Base-by-base conservation (phyloP, 2,329 filamentous ascomycete genomes). In the Elsinoe necatrix region DNA sequence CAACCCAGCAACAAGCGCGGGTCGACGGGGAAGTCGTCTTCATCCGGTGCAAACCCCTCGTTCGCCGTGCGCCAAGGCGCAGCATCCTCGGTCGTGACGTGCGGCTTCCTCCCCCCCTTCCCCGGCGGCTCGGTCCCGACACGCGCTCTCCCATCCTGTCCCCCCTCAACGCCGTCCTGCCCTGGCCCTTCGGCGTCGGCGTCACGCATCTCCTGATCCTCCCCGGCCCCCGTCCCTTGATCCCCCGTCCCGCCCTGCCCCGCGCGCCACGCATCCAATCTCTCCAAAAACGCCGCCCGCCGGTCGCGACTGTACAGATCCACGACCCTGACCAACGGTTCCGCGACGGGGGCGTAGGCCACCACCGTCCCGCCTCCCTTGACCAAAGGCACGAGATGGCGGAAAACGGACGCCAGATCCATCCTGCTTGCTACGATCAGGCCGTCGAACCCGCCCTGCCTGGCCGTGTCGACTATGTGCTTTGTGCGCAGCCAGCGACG, bases 251-350 rank as follows among this genome's bases (percentile, higher is more conserved):
- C 4, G 16, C 2, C 4, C 1, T 45, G 18, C n/a, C 2, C 14
- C 20, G 63, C 63, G 1, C 63, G 67, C 52, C 70, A 56, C 63
- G 1, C 62, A 57, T 3, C 65, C 62, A 75, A 63, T 27, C 66
- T 62, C 8, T 77, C 72, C 6, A 82, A 77, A 78, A 87, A 97
- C 0, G 90, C 90, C 0, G 85, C 84, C 27, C 89, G 81, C 3
- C 92, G 80, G 3, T 83, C 82, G 12, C 91, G 87, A 62, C 84
- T 90, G 70, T 95, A 97, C 62, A 85, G 82, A 68, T 98, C 93
- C 58, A 86, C 84, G 3, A 96, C 74, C 60, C 82, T 78, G 0
- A 85, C 81, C 5, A 97, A 77, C 0, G 90, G 84, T 70, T 97
- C 93, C 37, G 92, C 78, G 9, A 82, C 84, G 0, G 87, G 86